A percentile compares a stretch with the other conserved stretches of the same genome.
Conservation (phyloP, 2,329 filamentous ascomycete species). For the Nemania sp. region DNA sequence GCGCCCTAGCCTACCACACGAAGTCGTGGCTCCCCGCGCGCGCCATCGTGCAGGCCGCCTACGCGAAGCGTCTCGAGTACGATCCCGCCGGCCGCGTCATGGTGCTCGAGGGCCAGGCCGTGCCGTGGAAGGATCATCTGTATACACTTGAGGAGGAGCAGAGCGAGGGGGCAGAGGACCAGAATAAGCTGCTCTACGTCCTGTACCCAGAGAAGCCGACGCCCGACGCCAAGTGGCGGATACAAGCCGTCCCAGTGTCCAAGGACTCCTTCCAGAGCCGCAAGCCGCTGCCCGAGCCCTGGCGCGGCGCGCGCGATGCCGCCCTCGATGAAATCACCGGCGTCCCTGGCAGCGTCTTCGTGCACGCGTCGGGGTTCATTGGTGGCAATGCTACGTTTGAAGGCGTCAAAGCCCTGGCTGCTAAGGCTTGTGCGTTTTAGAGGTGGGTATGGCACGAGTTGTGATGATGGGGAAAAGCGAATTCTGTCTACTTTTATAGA, state of each 20-base stretch:
- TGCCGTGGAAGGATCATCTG: conserved; percentile 96
- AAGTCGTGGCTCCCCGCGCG: conserved; percentile 86
- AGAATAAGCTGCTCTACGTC: conserved; percentile 76
- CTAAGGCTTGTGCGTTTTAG: conserved; percentile 64
- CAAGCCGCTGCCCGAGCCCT: conserved; percentile 86
- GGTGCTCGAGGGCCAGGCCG: conserved; percentile 74
- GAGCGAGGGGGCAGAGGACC: conserved; percentile 43
- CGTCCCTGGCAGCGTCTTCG: conserved; percentile 78
- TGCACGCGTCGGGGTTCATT: conserved; percentile 94
- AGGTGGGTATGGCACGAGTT: neutral
- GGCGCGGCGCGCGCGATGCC: conserved; percentile 88
- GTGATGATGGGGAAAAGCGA: too few relatives aligned
- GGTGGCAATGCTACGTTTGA: conserved; percentile 92
- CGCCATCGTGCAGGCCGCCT: conserved; percentile 75
- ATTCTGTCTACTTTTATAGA: too few relatives aligned
- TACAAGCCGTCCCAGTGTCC: conserved; percentile 85
- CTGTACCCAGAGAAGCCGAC: conserved; percentile 83
- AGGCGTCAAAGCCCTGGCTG: conserved; percentile 83
- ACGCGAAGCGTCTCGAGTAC: conserved; percentile 66
- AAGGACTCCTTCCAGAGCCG: conserved; percentile 89
- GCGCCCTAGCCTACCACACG: conserved; percentile 76
- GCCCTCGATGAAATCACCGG: conserved; percentile 75
- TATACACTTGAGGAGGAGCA: conserved; percentile 78
- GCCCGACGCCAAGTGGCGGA: conserved; percentile 83
- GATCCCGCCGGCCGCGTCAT: conserved; percentile 79